Evolutionary conservation across 2,329 filamentous ascomycete species (phyloP).

Genomic region (Ophiocordyceps robertsii): DNA sequence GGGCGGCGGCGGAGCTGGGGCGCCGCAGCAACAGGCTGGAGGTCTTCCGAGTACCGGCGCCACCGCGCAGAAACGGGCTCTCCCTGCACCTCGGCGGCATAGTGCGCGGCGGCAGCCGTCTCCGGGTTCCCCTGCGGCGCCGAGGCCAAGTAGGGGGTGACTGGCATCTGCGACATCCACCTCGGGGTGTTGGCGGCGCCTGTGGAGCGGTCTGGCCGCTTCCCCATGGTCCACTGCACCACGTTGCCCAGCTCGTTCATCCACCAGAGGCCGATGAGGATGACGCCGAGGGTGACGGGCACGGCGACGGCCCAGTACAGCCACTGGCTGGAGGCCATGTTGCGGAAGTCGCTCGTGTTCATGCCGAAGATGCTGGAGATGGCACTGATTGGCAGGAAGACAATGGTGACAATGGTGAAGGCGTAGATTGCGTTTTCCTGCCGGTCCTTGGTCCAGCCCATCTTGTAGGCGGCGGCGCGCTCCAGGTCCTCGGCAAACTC

Average conservation of each 20-base stretch:
- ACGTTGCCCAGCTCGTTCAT: constrained; percentile 27
- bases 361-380: constrained; percentile 38
- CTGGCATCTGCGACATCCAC: not conserved
- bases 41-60: not conserved
- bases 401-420: constrained; percentile 34
- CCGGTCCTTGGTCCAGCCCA: constrained; percentile 26
- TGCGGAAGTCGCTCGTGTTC: constrained; percentile 36
- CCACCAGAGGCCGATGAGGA: constrained; percentile 25
- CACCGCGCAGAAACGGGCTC: not conserved
- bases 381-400: constrained; percentile 32
- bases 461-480: constrained; percentile 17
- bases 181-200: not conserved
- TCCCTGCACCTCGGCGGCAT: not conserved
- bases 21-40: not conserved
- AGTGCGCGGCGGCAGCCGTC: not conserved
- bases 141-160: not conserved
- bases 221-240: constrained; percentile 14
- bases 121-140: not conserved
- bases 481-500: constrained; percentile 18
- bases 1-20: not conserved
- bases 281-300: constrained; percentile 28
- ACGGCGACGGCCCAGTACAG: constrained; percentile 35
- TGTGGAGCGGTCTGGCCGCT: constrained; percentile 1
- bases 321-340: constrained; percentile 34
- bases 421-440: constrained; percentile 34